Evolutionary conservation across 768 basidiomycete genomes (phyloP), one percentile per base, ranked within the genome.

Genomic region (Neoboletus brunneissimus): DNA sequence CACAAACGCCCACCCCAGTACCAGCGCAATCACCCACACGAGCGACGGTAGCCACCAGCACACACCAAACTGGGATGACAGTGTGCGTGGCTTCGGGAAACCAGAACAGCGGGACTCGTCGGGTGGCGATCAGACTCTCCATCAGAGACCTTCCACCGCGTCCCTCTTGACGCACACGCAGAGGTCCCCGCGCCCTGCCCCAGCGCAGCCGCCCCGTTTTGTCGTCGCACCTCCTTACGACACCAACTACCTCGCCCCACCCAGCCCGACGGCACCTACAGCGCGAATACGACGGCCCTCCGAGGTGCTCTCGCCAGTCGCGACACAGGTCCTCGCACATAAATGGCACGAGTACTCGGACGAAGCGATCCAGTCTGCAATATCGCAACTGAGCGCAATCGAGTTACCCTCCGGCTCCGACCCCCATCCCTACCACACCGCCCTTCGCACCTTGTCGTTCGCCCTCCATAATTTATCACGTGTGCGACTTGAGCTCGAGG

Each of bases 331-430:
- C 12, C 77, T 92, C 18, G 74, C 79, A 2, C 87, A 84, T 10
- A 81, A 77, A 66, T 94, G 91, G 89, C 90, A 93, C 65, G 81
- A 84, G 23, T 85, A 83, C 62, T 84, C 88, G 3, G 89, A 93
- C 68, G 83, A 88, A 48, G 86, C 80, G 2, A 87, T 93, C 42
- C 84, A 87, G 57, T 73, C 77, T 16, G 79, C 83, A 4, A 81
- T 91, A 23, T 79, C 87, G 0, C 73, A 72, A 20, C 69, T 88
- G 15, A 66, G 74, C 52, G 57, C 63, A 13, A 68, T 77, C 4
- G 78, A 81, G 35, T 78, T 81, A 0, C 79, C 80, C 1, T 77
- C 79, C 7, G 77, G 81, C 45, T 62, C 73, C 3, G 63, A 77
- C 32, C 68, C 60, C 27, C 80, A 85, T 63, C 84, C 88, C 1